Conservation (phyloP, 129 eudicot genomes). For the Flaveria robusta region DNA sequence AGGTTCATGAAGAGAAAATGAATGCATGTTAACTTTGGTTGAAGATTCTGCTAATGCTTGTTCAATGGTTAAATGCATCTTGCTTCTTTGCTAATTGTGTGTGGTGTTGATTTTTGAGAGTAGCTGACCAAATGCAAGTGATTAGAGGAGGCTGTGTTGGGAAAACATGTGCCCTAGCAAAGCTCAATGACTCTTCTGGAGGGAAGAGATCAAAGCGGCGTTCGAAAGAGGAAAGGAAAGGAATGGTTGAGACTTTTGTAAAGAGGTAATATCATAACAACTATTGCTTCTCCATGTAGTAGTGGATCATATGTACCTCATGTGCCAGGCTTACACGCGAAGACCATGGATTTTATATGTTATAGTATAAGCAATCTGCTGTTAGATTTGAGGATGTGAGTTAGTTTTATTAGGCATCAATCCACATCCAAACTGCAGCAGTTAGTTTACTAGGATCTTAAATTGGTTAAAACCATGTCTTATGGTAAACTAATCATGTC, state of each 20-base stretch:
- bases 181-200: slow-evolving; percentile 55
- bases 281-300: background rate
- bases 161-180: slow-evolving; percentile 66
- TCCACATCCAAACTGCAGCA: background rate
- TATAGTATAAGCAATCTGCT: slow-evolving; percentile 16
- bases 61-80: background rate
- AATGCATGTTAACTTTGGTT: background rate
- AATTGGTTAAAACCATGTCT: background rate
- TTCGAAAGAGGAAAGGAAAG: slow-evolving; percentile 85
- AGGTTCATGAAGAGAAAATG: background rate
- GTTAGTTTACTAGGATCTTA: slow-evolving; percentile 12
- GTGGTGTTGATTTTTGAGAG: slow-evolving; percentile 8
- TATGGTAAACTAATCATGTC: background rate
- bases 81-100: background rate
- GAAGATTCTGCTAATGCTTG: background rate
- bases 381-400: background rate
- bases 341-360: background rate
- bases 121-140: slow-evolving; percentile 54
- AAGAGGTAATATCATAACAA: slow-evolving; percentile 47
- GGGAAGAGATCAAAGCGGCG: slow-evolving; percentile 67
- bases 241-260: slow-evolving; percentile 72
- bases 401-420: background rate
- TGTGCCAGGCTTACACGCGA: background rate
- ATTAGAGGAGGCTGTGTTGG: slow-evolving; percentile 62
- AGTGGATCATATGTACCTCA: background rate